A percentile compares a stretch with the other conserved stretches of the same genome.
These are phyloP conservation scores for Megacollybia marginata DNA, from an alignment of 768 basidiomycete species.

Conservation along the genomic window DNA sequence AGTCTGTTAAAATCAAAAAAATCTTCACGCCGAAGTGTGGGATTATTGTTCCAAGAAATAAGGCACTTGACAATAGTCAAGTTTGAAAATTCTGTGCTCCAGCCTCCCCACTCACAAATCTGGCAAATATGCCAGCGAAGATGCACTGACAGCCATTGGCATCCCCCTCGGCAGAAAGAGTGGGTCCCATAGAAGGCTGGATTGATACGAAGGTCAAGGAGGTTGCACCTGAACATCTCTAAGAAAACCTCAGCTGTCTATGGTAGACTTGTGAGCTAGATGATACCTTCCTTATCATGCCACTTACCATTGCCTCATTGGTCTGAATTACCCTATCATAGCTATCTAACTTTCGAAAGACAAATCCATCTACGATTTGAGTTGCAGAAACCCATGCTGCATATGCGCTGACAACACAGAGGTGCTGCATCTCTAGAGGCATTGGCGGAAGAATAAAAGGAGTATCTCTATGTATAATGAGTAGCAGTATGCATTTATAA, in stretches of 20 bases:
- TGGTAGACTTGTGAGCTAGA: neutral
- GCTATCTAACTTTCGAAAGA: neutral
- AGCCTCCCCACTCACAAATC: conserved; percentile 26
- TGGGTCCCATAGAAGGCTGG: conserved; percentile 18
- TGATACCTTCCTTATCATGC: neutral
- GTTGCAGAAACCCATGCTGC: conserved; percentile 6
- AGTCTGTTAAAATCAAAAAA: conserved; percentile 14
- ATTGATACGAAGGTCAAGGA: conserved; percentile 20
- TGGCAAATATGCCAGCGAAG: conserved; percentile 16
- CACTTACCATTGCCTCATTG: conserved; percentile 7
- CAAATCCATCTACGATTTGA: conserved; percentile 1
- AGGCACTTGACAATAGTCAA: too few relatives aligned
- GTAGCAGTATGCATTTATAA: neutral
- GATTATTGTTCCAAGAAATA: neutral
- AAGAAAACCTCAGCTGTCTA: conserved; percentile 17
- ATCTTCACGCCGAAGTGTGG: conserved; percentile 9
- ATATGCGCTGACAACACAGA: conserved; percentile 12
- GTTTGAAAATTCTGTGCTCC: conserved; percentile 9
- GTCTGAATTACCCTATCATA: conserved; percentile 5
- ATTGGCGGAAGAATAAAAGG: conserved; percentile 9
- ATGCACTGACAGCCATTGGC: conserved; percentile 20
- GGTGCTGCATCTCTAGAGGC: conserved; percentile 2
- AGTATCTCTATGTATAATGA: conserved; percentile 7
- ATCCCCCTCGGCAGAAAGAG: conserved; percentile 21
- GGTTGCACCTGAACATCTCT: conserved; percentile 16